Evolutionary conservation across 2,329 filamentous ascomycete species (phyloP).

Genomic region (Lasiodiplodia sp.): DNA sequence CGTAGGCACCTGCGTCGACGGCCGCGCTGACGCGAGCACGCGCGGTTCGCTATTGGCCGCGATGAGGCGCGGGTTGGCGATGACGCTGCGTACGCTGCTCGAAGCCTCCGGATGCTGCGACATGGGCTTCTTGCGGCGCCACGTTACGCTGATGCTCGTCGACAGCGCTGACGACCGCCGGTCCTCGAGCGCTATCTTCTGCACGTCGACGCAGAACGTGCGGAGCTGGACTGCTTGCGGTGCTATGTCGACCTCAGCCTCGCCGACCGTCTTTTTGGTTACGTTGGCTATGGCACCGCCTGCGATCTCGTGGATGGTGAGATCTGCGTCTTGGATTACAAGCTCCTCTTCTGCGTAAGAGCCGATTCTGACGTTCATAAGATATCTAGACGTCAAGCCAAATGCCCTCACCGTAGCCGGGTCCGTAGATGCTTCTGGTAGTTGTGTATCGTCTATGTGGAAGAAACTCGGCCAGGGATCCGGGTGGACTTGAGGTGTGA

Average conservation of each 20-base stretch:
- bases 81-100: slow-evolving; percentile 54
- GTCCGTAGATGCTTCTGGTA: slow-evolving; percentile 43
- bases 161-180: slow-evolving; percentile 77
- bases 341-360: slow-evolving; percentile 76
- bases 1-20: slow-evolving; percentile 40
- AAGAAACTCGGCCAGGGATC: slow-evolving; percentile 91
- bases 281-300: slow-evolving; percentile 67
- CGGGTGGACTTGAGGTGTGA: slow-evolving; percentile 78
- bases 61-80: slow-evolving; percentile 80
- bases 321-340: slow-evolving; percentile 67
- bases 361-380: slow-evolving; percentile 71
- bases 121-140: slow-evolving; percentile 66
- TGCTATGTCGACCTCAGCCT: slow-evolving; percentile 52
- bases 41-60: slow-evolving; percentile 86
- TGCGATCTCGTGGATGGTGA: slow-evolving; percentile 67
- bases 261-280: slow-evolving; percentile 36
- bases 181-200: slow-evolving; percentile 83
- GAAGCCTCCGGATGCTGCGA: slow-evolving; percentile 38
- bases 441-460: slow-evolving; percentile 58
- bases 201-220: slow-evolving; percentile 75
- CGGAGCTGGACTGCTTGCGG: slow-evolving; percentile 76
- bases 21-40: slow-evolving; percentile 66
- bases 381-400: slow-evolving; percentile 84
- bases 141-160: slow-evolving; percentile 76
- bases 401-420: slow-evolving; percentile 42